Percentiles rank a stretch among this genome's conserved stretches.
These are phyloP conservation scores for Tuber calosporum DNA, from an alignment of 495 filamentous ascomycete species.

Conservation along the genomic window DNA sequence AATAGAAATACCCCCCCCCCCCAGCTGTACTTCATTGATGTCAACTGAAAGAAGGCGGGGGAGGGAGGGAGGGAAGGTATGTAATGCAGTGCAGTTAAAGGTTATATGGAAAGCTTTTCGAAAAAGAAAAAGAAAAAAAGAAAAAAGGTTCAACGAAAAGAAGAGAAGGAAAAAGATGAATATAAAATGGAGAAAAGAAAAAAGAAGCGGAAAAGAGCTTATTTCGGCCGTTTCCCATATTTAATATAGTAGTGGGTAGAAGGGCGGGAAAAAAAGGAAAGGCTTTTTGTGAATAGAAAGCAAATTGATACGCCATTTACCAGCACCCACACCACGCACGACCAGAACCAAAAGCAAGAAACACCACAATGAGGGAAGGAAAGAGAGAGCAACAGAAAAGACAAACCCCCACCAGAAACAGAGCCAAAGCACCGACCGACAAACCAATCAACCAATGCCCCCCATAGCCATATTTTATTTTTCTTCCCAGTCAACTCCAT, in stretches of 20 bases:
- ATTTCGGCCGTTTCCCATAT: background rate
- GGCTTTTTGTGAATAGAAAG: background rate
- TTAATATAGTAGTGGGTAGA: background rate
- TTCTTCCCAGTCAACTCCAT: background rate
- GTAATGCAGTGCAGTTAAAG: background rate
- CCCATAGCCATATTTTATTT: background rate
- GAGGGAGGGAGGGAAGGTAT: background rate
- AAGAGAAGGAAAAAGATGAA: background rate
- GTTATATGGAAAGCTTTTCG: background rate
- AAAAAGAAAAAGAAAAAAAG: no score
- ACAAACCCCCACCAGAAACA: background rate
- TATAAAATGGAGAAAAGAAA: background rate
- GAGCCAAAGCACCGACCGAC: background rate
- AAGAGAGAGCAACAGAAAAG: background rate
- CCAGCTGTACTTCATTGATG: background rate
- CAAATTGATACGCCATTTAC: background rate
- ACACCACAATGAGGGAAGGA: constrained; percentile 1
- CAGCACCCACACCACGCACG: background rate
- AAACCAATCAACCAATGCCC: background rate
- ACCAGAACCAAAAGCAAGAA: background rate
- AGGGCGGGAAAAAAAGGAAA: no score
- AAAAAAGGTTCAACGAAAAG: background rate
- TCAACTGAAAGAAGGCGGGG: background rate
- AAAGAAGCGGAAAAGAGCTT: background rate
- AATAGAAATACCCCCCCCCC: no score